phyloP scores from a whole-genome alignment of 2,329 filamentous ascomycete species.

The Tolypocladium inflatum region DNA sequence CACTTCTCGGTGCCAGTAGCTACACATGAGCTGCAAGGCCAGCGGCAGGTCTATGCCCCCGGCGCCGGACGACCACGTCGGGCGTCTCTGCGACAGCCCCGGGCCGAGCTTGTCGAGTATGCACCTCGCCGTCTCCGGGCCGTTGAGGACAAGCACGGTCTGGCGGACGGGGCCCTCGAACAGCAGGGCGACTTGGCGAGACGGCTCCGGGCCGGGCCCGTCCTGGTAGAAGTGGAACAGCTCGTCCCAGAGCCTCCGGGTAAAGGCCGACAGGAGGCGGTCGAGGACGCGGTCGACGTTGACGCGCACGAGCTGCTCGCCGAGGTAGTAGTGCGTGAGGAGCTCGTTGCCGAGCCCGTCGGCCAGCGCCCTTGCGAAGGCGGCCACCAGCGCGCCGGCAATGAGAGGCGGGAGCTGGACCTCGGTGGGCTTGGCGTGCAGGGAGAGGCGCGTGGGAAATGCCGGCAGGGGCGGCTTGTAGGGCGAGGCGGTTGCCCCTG shows the following conservation, averaged over 20 bases:
- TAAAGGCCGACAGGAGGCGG: slow-evolving; percentile 22
- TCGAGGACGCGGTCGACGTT: slow-evolving; percentile 27
- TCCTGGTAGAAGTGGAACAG: slow-evolving; percentile 22
- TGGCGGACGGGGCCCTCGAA: slow-evolving; percentile 28
- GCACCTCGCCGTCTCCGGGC: slow-evolving; percentile 23
- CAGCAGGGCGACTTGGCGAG: slow-evolving; percentile 20
- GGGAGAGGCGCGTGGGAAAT: slow-evolving; percentile 16
- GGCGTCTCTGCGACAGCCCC: slow-evolving; percentile 19
- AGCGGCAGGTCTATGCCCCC: slow-evolving; percentile 23
- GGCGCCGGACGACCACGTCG: slow-evolving; percentile 21
- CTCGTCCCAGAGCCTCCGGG: slow-evolving; percentile 24
- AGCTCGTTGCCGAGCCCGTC: slow-evolving; percentile 25
- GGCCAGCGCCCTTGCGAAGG: slow-evolving; percentile 24
- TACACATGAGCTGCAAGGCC: slow-evolving; percentile 24
- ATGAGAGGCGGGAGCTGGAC: slow-evolving; percentile 25
- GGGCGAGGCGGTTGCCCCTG: slow-evolving; percentile 8
- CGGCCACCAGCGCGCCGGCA: slow-evolving; percentile 21
- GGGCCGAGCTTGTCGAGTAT: slow-evolving; percentile 24
- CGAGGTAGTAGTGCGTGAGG: slow-evolving; percentile 26
- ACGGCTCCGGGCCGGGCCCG: slow-evolving; percentile 14
- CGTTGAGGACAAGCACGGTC: slow-evolving; percentile 24
- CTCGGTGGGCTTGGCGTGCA: slow-evolving; percentile 18
- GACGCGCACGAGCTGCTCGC: slow-evolving; percentile 19
- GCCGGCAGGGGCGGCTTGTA: slow-evolving; percentile 25
- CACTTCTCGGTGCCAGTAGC: slow-evolving; percentile 25